These are phyloP conservation scores for Ramularia collo-cygni DNA, from an alignment of 2,329 filamentous ascomycete species.

Conservation along the genomic window DNA sequence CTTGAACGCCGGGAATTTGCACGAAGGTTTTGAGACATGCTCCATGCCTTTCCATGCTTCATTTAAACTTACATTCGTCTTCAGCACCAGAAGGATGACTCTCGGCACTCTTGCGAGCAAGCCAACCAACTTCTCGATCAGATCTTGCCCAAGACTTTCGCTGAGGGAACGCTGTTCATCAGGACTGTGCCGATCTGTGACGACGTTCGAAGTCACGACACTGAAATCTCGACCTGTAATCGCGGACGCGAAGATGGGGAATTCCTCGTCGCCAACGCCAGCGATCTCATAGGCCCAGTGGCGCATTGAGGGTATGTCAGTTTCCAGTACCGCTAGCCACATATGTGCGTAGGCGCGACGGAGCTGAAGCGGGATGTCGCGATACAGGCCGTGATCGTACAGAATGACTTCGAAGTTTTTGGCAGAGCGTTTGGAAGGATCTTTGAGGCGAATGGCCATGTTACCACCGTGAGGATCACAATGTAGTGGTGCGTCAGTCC, in stretches of 20 bases:
- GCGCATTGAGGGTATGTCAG: conserved; percentile 78
- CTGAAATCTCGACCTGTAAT: conserved; percentile 91
- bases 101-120: conserved; percentile 82
- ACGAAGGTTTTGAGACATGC: no score
- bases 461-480: conserved; percentile 97
- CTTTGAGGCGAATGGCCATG: conserved; percentile 74
- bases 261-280: conserved; percentile 80
- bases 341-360: conserved; percentile 89
- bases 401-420: conserved; percentile 89
- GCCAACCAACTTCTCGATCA: conserved; percentile 81
- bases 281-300: conserved; percentile 84
- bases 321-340: conserved; percentile 92
- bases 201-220: conserved; percentile 55
- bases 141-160: conserved; percentile 66
- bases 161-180: conserved; percentile 85
- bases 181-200: conserved; percentile 55
- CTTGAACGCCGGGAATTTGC: no score
- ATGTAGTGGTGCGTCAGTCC: conserved; percentile 77
- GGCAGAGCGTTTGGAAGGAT: conserved; percentile 51
- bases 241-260: conserved; percentile 89
- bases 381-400: conserved; percentile 95
- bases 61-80: no score
- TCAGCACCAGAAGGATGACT: conserved; percentile 89
- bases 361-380: conserved; percentile 73
- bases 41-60: no score